Percentiles rank a stretch among this genome's conserved stretches.
Conservation (phyloP, 352 stramenopile species). For the Globisporangium canariense region DNA sequence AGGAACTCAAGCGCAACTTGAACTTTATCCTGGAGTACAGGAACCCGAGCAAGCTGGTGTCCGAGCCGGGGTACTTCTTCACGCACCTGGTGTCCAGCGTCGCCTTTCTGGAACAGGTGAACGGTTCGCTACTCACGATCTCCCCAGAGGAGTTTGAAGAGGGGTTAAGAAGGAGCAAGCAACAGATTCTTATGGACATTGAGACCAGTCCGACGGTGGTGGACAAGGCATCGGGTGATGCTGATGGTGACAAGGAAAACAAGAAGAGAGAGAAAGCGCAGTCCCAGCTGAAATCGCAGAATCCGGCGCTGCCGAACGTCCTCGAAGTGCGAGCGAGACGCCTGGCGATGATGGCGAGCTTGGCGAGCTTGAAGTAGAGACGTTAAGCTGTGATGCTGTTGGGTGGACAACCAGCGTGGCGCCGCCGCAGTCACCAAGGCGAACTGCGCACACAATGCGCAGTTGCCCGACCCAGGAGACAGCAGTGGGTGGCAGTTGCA, state of each 20-base stretch:
- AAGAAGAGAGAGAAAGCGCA: background rate
- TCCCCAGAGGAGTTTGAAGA: constrained; percentile 70
- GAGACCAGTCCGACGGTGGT: background rate
- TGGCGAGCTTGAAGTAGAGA: constrained; percentile 3
- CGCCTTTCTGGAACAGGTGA: constrained; percentile 74
- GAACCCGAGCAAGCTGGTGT: constrained; percentile 64
- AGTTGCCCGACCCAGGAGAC: no score
- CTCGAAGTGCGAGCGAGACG: constrained; percentile 14
- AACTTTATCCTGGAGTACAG: constrained; percentile 87
- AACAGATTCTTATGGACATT: constrained; percentile 24
- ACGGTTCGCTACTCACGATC: constrained; percentile 70
- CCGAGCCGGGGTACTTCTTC: constrained; percentile 91
- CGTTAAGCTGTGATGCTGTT: no score
- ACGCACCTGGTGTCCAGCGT: constrained; percentile 87
- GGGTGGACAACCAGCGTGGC: no score
- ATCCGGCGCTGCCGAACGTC: constrained; percentile 7
- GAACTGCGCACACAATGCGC: no score
- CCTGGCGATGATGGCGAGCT: constrained; percentile 7
- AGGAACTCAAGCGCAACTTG: constrained; percentile 81
- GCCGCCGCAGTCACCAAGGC: background rate
- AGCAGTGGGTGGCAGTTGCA: background rate
- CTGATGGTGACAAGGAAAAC: background rate
- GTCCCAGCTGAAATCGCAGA: background rate
- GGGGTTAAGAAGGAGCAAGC: constrained; percentile 39
- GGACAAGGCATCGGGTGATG: background rate